Evolutionary conservation across 2,329 filamentous ascomycete genomes (phyloP).

Genomic region (Calonectria pseudoreteaudii): DNA sequence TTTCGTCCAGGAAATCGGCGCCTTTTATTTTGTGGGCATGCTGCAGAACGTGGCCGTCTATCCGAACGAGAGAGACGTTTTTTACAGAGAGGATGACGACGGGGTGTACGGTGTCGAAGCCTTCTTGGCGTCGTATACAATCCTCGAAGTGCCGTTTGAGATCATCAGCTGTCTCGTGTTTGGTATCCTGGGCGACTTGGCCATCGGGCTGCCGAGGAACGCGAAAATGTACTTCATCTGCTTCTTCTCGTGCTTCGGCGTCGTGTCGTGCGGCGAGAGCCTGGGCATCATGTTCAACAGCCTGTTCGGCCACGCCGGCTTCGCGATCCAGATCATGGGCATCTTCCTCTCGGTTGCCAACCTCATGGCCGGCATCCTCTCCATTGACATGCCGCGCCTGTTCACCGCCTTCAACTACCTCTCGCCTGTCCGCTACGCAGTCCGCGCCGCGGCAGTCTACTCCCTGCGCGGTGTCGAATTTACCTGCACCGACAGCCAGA

Average conservation of each 20-base stretch:
- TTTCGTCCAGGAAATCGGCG: constrained; percentile 77
- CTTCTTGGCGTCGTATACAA: constrained; percentile 77
- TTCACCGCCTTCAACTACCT: constrained; percentile 78
- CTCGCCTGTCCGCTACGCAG: constrained; percentile 76
- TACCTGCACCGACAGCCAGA: constrained; percentile 71
- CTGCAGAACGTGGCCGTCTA: constrained; percentile 83
- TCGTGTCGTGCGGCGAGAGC: constrained; percentile 80
- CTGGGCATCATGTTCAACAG: constrained; percentile 86
- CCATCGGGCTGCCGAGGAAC: constrained; percentile 73
- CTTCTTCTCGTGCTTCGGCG: constrained; percentile 77
- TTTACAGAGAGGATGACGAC: constrained; percentile 82
- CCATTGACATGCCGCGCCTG: constrained; percentile 74
- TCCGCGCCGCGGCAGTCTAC: constrained; percentile 75
- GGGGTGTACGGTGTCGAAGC: constrained; percentile 77
- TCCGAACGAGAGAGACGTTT: constrained; percentile 78
- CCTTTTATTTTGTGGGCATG: constrained; percentile 82
- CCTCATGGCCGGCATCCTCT: constrained; percentile 78
- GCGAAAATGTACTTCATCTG: constrained; percentile 74
- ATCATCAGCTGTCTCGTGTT: constrained; percentile 74
- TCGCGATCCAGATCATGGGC: constrained; percentile 79
- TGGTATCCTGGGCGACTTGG: constrained; percentile 72
- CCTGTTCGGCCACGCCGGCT: constrained; percentile 78
- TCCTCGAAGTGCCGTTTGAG: constrained; percentile 79
- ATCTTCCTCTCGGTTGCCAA: constrained; percentile 78
- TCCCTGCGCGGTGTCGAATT: constrained; percentile 72